Percentiles rank a stretch among this genome's conserved stretches.
phyloP scores from a whole-genome alignment of 495 filamentous ascomycete species.

The Penicillium canescens region DNA sequence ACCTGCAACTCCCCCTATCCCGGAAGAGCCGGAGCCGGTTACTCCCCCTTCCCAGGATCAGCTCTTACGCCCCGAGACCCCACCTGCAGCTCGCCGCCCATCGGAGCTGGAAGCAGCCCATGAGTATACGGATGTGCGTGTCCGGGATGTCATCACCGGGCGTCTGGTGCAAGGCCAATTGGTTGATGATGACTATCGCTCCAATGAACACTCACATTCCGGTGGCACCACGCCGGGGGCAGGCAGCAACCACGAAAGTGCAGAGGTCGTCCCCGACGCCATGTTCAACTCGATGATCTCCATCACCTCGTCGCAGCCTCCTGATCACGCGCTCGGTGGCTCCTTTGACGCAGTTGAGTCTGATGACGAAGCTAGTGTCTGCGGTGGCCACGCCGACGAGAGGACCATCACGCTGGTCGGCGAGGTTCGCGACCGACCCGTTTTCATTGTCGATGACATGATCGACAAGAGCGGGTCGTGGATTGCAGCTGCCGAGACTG shows the following conservation, averaged over 20 bases:
- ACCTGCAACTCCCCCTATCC: conserved; percentile 17
- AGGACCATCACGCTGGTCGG: conserved; percentile 96
- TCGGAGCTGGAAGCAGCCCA: conserved; percentile 51
- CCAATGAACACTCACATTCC: conserved; percentile 64
- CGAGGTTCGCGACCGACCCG: conserved; percentile 80
- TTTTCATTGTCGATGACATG: conserved; percentile 98
- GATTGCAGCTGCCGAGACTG: conserved; percentile 98
- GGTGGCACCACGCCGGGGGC: conserved; percentile 48
- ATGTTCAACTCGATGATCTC: conserved; percentile 71
- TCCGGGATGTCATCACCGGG: conserved; percentile 86
- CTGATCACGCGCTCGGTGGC: conserved; percentile 73
- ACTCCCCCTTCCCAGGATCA: conserved; percentile 1
- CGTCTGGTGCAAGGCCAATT: conserved; percentile 94
- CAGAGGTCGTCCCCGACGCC: conserved; percentile 54
- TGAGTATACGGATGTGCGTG: conserved; percentile 84
- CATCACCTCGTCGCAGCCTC: conserved; percentile 50
- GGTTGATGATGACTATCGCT: conserved; percentile 91
- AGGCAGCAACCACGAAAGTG: conserved; percentile 33
- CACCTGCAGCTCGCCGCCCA: conserved; percentile 37
- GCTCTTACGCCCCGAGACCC: conserved; percentile 36
- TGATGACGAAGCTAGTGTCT: conserved; percentile 80
- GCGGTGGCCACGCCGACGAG: conserved; percentile 68
- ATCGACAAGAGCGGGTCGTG: conserved; percentile 96
- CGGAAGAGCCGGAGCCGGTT: conserved; percentile 16
- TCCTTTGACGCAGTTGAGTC: conserved; percentile 76